Evolutionary conservation across 2,329 filamentous ascomycete genomes (phyloP), one percentile per base, ranked within the genome.

Genomic region (Fusarium tanahbumbuense): DNA sequence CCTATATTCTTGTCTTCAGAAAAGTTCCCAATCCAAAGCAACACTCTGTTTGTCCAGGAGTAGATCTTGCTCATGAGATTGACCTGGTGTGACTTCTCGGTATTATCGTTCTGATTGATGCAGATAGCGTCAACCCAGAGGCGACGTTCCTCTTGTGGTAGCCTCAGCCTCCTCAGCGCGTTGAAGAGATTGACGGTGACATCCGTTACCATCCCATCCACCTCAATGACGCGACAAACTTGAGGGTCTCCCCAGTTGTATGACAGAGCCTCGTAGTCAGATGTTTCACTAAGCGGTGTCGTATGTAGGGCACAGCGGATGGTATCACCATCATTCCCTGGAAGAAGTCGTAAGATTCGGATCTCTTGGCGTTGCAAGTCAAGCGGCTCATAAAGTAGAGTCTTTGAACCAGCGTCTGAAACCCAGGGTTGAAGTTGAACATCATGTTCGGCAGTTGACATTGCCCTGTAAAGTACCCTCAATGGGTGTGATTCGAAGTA

Each of bases 331-430:
- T 12, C 34, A 37, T 7, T n/a, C 18, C 18, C 34, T 11, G 34
- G 34, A 11, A 37, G 10, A 3, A 37, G 10, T 37, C 10, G 34
- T 11, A 37, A n/a, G 6, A 37, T n/a, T n/a, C 34, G 18, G 10
- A 37, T n/a, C 3, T 37, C 34, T 37, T 37, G 18, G 9, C 10
- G 34, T 37, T 37, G 34, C 18, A 3, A 37, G 10, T 37, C 18
- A n/a, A 37, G 9, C 10, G 34, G 3, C 10, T n/a, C 9, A 37
- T 37, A 37, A 37, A n/a, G 0, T 6, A 37, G 34, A 10, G 18
- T 9, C 34, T 7, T n/a, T 11, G 10, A 7, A 7, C 6, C 18
- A 1, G 3, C 10, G 0, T n/a, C 34, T n/a, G 34, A 7, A 37
- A 11, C 10, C 10, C 18, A 4, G 10, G 18, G 10, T 37, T n/a